Percentiles rank a stretch among this genome's conserved stretches.
phyloP scores from a whole-genome alignment of 2,329 filamentous ascomycete species.

The Hirsutella thompsonii region DNA sequence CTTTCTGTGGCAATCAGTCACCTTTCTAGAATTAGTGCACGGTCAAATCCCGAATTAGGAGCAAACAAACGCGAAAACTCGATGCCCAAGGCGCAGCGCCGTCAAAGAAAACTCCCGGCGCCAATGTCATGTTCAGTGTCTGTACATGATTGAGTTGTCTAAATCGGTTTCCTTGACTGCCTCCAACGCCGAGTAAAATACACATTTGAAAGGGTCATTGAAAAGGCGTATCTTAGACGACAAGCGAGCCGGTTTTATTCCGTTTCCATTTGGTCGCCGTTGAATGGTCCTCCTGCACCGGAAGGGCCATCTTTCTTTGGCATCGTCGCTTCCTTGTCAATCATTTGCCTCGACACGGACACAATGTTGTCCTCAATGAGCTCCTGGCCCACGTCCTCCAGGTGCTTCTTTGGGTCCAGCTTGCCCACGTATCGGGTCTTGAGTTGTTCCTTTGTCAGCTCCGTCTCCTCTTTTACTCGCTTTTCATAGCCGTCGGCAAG shows the following conservation, averaged over 20 bases:
- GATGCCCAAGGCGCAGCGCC: background rate
- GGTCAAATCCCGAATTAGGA: too few relatives aligned
- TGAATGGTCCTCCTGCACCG: conserved; percentile 33
- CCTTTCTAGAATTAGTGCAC: too few relatives aligned
- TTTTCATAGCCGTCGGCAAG: conserved; percentile 96
- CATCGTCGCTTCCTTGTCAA: conserved; percentile 95
- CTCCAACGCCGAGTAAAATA: conserved; percentile 19
- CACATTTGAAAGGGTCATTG: conserved; percentile 10
- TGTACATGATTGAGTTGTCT: background rate
- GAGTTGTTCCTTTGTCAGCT: conserved; percentile 90
- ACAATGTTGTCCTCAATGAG: conserved; percentile 99
- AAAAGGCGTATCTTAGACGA: conserved; percentile 8
- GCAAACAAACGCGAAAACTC: too few relatives aligned
- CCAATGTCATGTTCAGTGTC: conserved; percentile 1
- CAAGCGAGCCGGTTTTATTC: conserved; percentile 40
- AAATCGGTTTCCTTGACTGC: conserved; percentile 14
- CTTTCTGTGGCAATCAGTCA: too few relatives aligned
- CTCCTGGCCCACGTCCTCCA: conserved; percentile 91
- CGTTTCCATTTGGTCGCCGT: conserved; percentile 54
- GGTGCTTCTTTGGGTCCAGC: conserved; percentile 97
- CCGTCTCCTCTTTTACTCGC: conserved; percentile 96
- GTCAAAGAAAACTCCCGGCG: conserved; percentile 4
- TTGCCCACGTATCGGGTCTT: conserved; percentile 99
- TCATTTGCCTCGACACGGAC: conserved; percentile 96
- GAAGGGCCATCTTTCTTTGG: conserved; percentile 51